phyloP scores from a whole-genome alignment of 2,329 filamentous ascomycete species.

The Westerdykella sp. region DNA sequence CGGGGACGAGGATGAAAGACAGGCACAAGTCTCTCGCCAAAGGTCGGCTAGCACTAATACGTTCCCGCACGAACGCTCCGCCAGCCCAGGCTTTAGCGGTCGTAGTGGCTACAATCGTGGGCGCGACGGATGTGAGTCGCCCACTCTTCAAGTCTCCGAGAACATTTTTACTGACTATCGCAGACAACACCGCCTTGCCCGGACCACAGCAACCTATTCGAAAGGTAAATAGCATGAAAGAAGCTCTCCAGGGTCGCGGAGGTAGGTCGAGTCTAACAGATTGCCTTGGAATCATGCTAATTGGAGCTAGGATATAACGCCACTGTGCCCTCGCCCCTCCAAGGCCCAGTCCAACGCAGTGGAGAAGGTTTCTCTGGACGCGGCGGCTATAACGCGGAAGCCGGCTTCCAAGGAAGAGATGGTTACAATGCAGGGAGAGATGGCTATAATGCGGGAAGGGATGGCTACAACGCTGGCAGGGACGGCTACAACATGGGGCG shows the following conservation, averaged over 20 bases:
- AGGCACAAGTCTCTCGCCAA: slow-evolving; percentile 22
- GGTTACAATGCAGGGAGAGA: slow-evolving; percentile 15
- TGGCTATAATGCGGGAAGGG: slow-evolving; percentile 18
- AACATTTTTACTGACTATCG: neutral
- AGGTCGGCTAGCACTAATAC: slow-evolving; percentile 24
- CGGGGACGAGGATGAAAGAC: slow-evolving; percentile 27
- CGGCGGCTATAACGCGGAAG: slow-evolving; percentile 23
- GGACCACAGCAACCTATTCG: slow-evolving; percentile 9
- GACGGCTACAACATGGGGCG: slow-evolving; percentile 17
- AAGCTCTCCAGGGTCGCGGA: slow-evolving; percentile 4
- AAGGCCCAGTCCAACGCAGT: slow-evolving; percentile 20
- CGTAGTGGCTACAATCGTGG: slow-evolving; percentile 31
- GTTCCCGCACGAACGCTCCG: slow-evolving; percentile 15
- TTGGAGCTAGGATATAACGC: slow-evolving; percentile 1
- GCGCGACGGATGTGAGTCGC: slow-evolving; percentile 30
- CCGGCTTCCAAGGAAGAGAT: slow-evolving; percentile 6
- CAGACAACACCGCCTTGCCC: slow-evolving; percentile 14
- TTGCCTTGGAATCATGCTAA: neutral
- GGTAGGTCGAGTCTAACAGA: neutral
- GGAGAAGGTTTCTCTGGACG: slow-evolving; percentile 12
- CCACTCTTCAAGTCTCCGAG: no score
- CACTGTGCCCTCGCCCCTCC: slow-evolving; percentile 1
- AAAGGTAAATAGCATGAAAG: neutral
- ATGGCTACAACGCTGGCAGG: slow-evolving; percentile 25
- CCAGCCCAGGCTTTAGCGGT: slow-evolving; percentile 25